Percentiles rank a stretch among this genome's conserved stretches.
Evolutionary conservation across 2,329 filamentous ascomycete species (phyloP).

Genomic region (Neospermospora avenae): DNA sequence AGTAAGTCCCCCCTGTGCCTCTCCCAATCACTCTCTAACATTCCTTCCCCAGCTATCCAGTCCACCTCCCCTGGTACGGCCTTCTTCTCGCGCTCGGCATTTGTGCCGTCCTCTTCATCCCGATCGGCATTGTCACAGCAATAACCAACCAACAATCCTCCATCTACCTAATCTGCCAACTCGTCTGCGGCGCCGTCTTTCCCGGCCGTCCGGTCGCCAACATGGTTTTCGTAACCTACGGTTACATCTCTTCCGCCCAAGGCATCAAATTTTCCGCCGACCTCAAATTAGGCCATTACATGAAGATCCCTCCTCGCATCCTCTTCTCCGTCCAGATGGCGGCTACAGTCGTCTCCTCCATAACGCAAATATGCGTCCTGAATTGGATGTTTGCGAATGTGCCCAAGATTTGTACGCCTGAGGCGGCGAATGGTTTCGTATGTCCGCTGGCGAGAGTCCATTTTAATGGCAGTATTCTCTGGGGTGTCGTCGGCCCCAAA

Average conservation of each 20-base stretch:
- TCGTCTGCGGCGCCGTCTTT: constrained; percentile 78
- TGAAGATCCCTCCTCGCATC: constrained; percentile 80
- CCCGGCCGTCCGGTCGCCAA: constrained; percentile 84
- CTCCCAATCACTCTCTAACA: constrained; percentile 18
- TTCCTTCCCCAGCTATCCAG: constrained; percentile 58
- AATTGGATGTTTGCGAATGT: constrained; percentile 89
- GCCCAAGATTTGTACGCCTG: constrained; percentile 69
- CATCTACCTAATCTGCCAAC: constrained; percentile 82
- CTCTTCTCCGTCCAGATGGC: constrained; percentile 76
- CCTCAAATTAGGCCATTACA: constrained; percentile 83
- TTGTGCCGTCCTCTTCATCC: constrained; percentile 79
- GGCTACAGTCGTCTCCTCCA: constrained; percentile 70
- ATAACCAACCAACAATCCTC: constrained; percentile 87
- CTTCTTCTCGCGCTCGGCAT: constrained; percentile 75
- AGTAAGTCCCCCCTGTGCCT: constrained; percentile 49
- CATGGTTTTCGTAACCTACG: constrained; percentile 92
- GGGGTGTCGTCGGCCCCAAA: constrained; percentile 80
- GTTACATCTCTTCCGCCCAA: constrained; percentile 84
- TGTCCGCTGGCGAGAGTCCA: constrained; percentile 85
- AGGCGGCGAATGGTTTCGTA: constrained; percentile 83
- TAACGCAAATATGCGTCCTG: constrained; percentile 79
- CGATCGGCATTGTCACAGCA: constrained; percentile 89
- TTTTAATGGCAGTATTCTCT: constrained; percentile 86
- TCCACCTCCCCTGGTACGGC: constrained; percentile 84
- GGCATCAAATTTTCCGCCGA: constrained; percentile 87